Evolutionary conservation across 495 filamentous ascomycete species (phyloP).

Genomic region (Penicillium crystallinum): DNA sequence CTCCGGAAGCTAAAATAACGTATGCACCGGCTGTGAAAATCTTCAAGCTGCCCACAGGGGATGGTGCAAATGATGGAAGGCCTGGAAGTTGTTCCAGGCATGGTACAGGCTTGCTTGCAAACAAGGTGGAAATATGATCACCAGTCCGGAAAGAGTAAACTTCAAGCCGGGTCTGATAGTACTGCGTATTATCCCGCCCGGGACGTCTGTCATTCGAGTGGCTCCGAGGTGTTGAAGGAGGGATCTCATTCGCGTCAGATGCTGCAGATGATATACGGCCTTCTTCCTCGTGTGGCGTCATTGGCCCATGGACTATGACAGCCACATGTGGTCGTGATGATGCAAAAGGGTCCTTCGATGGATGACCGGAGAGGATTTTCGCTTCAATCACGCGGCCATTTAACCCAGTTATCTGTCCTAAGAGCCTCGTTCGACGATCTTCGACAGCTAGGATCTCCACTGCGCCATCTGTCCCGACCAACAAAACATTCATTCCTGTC

Average conservation of each 20-base stretch:
- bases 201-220: slow-evolving; percentile 22
- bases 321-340: slow-evolving; percentile 60
- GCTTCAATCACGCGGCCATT: slow-evolving; percentile 76
- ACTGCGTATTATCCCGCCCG: slow-evolving; percentile 37
- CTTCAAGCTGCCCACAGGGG: slow-evolving; percentile 64
- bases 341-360: slow-evolving; percentile 35
- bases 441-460: slow-evolving; percentile 67
- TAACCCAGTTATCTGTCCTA: slow-evolving; percentile 66
- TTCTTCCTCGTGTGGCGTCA: slow-evolving; percentile 37
- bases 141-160: slow-evolving; percentile 73
- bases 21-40: slow-evolving; percentile 63
- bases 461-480: slow-evolving; percentile 70
- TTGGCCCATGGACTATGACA: slow-evolving; percentile 70
- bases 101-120: slow-evolving; percentile 49
- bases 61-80: slow-evolving; percentile 46
- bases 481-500: slow-evolving; percentile 60
- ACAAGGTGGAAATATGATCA: slow-evolving; percentile 61
- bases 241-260: slow-evolving; percentile 36
- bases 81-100: slow-evolving; percentile 40
- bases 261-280: slow-evolving; percentile 30
- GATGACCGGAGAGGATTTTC: slow-evolving; percentile 65
- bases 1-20: slow-evolving; percentile 68
- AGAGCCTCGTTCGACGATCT: slow-evolving; percentile 57
- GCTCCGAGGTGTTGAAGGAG: slow-evolving; percentile 23
- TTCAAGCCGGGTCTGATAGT: slow-evolving; percentile 80